phyloP scores from a whole-genome alignment of 805 yeast species.

The Ogataea pignaliae region DNA sequence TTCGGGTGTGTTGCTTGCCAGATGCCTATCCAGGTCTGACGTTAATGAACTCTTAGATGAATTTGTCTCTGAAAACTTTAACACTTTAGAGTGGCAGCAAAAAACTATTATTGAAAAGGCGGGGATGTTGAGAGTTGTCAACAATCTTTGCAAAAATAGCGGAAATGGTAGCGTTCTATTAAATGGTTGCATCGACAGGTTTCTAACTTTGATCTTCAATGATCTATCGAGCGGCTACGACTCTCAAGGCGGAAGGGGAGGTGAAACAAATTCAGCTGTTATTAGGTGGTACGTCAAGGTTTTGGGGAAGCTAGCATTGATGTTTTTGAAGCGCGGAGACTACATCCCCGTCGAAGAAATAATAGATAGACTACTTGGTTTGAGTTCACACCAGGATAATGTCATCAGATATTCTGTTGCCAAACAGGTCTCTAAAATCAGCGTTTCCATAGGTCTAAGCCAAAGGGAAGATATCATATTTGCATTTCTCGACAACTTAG shows the following conservation, averaged over 20 bases:
- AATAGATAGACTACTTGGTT: slow-evolving; percentile 41
- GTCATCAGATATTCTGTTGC: slow-evolving; percentile 61
- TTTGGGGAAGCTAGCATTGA: slow-evolving; percentile 37
- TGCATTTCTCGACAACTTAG: slow-evolving; percentile 32
- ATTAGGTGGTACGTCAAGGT: slow-evolving; percentile 27
- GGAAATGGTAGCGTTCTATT: slow-evolving; percentile 4
- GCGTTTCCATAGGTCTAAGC: slow-evolving; percentile 25
- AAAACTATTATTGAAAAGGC: slow-evolving; percentile 10
- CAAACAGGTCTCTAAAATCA: slow-evolving; percentile 54
- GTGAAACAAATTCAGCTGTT: slow-evolving; percentile 3
- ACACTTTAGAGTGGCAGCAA: slow-evolving; percentile 15
- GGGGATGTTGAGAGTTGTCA: slow-evolving; percentile 19
- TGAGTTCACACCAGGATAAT: slow-evolving; percentile 47
- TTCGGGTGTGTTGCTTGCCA: slow-evolving; percentile 46
- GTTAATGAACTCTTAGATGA: slow-evolving; percentile 21
- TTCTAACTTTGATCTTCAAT: slow-evolving; percentile 14
- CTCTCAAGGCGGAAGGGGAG: too few species aligned
- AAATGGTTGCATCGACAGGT: slow-evolving; percentile 4
- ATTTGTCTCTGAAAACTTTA: slow-evolving; percentile 20
- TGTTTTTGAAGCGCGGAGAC: slow-evolving; percentile 18
- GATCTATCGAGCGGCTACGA: slow-evolving; percentile 7
- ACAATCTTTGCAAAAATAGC: slow-evolving; percentile 19
- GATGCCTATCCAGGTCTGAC: slow-evolving; percentile 51
- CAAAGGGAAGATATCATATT: slow-evolving; percentile 40
- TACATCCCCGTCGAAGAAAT: slow-evolving; percentile 44